Evolutionary conservation across 805 yeast species (phyloP).

Genomic region (Candida tammaniensis): DNA sequence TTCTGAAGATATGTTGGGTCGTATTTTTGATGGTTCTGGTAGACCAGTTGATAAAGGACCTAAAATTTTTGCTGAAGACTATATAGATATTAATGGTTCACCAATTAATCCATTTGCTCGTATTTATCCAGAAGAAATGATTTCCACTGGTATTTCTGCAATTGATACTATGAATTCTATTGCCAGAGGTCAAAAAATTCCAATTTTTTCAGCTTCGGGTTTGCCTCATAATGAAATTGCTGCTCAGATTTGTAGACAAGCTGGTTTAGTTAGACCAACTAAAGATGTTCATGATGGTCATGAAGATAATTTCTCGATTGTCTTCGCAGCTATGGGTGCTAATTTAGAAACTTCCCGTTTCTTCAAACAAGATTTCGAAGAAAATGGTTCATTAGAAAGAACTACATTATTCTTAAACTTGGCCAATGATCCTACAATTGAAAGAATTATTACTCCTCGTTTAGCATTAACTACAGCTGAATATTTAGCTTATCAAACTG

Average conservation of each 20-base stretch:
- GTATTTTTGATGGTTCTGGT: conserved; percentile 99
- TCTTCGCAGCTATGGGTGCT: conserved; percentile 99
- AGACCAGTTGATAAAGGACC: conserved; percentile 98
- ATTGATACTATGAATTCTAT: conserved; percentile 99
- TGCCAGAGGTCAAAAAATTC: conserved; percentile 99
- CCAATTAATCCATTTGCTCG: conserved; percentile 98
- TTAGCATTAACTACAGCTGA: conserved; percentile 98
- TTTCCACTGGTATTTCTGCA: conserved; percentile 97
- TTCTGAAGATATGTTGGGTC: conserved; percentile 94
- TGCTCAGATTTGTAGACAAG: conserved; percentile 99
- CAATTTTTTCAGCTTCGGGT: conserved; percentile 98
- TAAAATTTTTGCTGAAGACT: conserved; percentile 96
- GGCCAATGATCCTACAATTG: conserved; percentile 99
- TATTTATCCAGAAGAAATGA: conserved; percentile 99
- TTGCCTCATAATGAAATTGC: conserved; percentile 99
- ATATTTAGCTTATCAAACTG: conserved; percentile 97
- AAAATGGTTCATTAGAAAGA: conserved; percentile 97
- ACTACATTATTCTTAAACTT: conserved; percentile 93
- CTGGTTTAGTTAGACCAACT: conserved; percentile 98
- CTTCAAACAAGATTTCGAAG: conserved; percentile 99
- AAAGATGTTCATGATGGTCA: conserved; percentile 99
- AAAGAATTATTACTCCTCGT: conserved; percentile 98
- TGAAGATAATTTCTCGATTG: conserved; percentile 98
- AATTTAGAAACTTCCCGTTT: conserved; percentile 97
- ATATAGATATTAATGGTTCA: conserved; percentile 96